Evolutionary conservation across 2,329 filamentous ascomycete species (phyloP).

Genomic region (Penicillium sp.): DNA sequence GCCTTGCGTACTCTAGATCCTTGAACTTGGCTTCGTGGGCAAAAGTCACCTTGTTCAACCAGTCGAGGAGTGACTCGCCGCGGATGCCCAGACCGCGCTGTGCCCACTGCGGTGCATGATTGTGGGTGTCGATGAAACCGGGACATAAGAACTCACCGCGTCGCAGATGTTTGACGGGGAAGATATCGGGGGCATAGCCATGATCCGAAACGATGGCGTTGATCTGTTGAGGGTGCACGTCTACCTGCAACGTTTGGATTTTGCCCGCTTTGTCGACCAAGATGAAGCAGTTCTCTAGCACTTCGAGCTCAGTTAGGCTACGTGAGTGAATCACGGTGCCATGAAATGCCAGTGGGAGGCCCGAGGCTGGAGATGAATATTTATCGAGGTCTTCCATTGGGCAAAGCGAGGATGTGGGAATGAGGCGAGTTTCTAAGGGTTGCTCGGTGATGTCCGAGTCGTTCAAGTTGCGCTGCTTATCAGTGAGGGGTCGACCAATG

Average conservation of each 20-base stretch:
- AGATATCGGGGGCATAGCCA: conserved; percentile 30
- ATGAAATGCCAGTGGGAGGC: conserved; percentile 37
- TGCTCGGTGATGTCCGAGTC: no score
- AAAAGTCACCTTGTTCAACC: conserved; percentile 68
- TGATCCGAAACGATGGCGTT: conserved; percentile 29
- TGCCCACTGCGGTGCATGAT: conserved; percentile 65
- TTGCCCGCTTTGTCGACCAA: conserved; percentile 34
- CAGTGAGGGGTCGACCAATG: conserved; percentile 6
- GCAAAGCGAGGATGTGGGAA: background rate
- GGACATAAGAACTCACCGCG: conserved; percentile 38
- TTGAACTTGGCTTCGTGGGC: conserved; percentile 65
- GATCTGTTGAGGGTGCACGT: conserved; percentile 24
- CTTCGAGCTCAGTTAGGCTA: conserved; percentile 29
- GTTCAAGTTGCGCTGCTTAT: background rate
- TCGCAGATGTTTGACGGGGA: conserved; percentile 33
- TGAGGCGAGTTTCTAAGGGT: no score
- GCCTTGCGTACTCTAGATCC: conserved; percentile 57
- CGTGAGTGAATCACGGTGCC: conserved; percentile 41
- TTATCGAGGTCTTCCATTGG: conserved; percentile 17
- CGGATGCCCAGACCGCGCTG: conserved; percentile 49
- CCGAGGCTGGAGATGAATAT: conserved; percentile 13
- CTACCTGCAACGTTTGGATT: conserved; percentile 33
- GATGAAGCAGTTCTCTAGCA: conserved; percentile 37
- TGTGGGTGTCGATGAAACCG: conserved; percentile 65
- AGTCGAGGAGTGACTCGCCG: conserved; percentile 56